Evolutionary conservation across 208 protist genomes (phyloP), one percentile per base, ranked within the genome.

Genomic region (Spironucleus salmonicida): DNA sequence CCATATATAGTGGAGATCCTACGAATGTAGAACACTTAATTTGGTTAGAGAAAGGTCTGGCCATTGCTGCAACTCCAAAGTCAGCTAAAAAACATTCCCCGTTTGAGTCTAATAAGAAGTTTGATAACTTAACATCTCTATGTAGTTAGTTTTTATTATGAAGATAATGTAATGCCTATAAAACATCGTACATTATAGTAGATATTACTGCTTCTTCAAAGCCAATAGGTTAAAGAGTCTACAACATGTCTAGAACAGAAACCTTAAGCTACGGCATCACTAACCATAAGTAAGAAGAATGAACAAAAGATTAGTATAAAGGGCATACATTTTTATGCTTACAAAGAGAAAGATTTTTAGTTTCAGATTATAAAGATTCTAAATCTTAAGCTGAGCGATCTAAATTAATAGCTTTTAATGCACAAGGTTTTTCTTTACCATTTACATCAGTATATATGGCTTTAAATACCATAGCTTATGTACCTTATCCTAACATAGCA

Each of bases 1-100:
- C 61, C 61, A 67, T 67, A 34, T 67, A 67, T 15, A 67, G 61
- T 15, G 61, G 61, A 40, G 61, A 67, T 19, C 61, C 61, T n/a
- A 67, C 61, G 23, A 67, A 34, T n/a, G 61, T 67, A 30, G 19
- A 23, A 13, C 61, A 30, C 34, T 38, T 38, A 23, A 23, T 38
- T n/a, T 15, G 61, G 23, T 67, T 30, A 15, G 35, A 15, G 30
- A 15, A n/a, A 34, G 19, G 26, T 13, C 23, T 34, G 61, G 15
- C 15, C 29, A 67, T 23, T 38, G 15, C 15, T 19, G 61, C 61
- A 38, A 67, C 61, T 15, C 61, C 61, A 38, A 67, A 67, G 61
- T 67, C 61, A n/a, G 61, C 61, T 23, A 67, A 30, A 13, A 38
- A 23, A 19, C 26, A 15, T 38, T 15, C 35, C 30, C 61, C 61